Evolutionary conservation across 768 basidiomycete genomes (phyloP), one percentile per base, ranked within the genome.

Genomic region (Multifurca ochricompacta): DNA sequence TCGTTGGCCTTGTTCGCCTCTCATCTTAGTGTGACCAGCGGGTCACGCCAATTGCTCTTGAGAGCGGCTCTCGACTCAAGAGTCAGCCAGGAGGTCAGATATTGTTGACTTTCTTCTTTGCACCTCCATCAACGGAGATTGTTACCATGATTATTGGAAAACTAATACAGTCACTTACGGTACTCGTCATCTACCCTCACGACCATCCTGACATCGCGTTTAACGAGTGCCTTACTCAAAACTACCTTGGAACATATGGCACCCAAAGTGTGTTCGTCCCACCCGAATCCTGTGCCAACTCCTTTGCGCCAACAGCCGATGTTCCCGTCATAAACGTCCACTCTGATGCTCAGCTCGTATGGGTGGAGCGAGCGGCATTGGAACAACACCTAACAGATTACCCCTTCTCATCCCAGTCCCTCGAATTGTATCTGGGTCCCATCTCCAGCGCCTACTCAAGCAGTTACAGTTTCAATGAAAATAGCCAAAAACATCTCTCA

Each of bases 241-340:
- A 61, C 57, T 85, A 78, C 67, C 74, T 78, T 56, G 85, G 85
- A 44, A 78, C 75, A 25, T 78, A 76, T 56, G 75, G 75, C 46
- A 72, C 76, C 52, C 71, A 75, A 51, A 77, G 77, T 63, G 60
- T 86, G 55, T 75, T 85, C 59, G 59, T 71, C 39, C 63, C 74
- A 14, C 67, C 74, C 58, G 46, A 65, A 32, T 62, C 59, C 45
- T 85, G 83, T 64, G 55, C 76, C 48, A 63, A 66, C 35, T 36
- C 36, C 7, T 35, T 55, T 5, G 25, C 54, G 11, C 39, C 49
- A 37, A 37, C 44, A 1, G 16, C n/a, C 1, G 35, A 49, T 43
- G 37, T 35, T 13, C 50, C 51, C 43, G 14, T 25, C 7, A 34
- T 59, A 13, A 25, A 28, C 59, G 56, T 71, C 40, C 63, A 71